phyloP scores from a whole-genome alignment of 2,329 filamentous ascomycete species.

The Curvularia lunata region DNA sequence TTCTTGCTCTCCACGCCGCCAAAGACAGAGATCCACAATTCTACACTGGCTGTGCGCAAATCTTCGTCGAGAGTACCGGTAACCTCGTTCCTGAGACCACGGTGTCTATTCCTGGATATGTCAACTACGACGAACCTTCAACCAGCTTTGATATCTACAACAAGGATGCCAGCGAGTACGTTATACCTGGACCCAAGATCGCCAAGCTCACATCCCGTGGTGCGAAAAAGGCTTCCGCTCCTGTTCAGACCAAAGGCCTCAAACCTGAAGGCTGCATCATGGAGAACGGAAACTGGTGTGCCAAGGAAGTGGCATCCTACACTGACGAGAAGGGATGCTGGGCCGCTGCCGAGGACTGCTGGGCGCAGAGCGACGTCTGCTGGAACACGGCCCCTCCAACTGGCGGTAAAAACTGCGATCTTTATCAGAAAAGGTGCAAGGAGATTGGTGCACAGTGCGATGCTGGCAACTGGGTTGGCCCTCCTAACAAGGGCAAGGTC shows the following conservation, averaged over 20 bases:
- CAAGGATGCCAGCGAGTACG: conserved; percentile 51
- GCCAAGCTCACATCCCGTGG: conserved; percentile 54
- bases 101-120: conserved; percentile 71
- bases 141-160: conserved; percentile 71
- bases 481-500: conserved; percentile 52
- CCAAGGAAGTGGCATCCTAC: conserved; percentile 65
- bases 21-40: conserved; percentile 66
- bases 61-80: conserved; percentile 64
- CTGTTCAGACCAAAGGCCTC: conserved; percentile 56
- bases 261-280: conserved; percentile 64
- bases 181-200: conserved; percentile 64
- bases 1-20: conserved; percentile 71
- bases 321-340: conserved; percentile 65
- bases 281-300: conserved; percentile 77
- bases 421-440: conserved; percentile 69
- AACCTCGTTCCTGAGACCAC: conserved; percentile 58
- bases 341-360: conserved; percentile 56
- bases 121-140: conserved; percentile 60
- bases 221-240: conserved; percentile 20
- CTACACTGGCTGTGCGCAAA: conserved; percentile 74
- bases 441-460: conserved; percentile 52
- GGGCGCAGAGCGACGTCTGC: conserved; percentile 65
- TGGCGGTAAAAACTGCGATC: conserved; percentile 64
- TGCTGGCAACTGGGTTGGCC: conserved; percentile 51
- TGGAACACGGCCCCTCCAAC: conserved; percentile 65